A percentile compares a stretch with the other conserved stretches of the same genome.
phyloP scores from a whole-genome alignment of 768 basidiomycete genomes.

The Russula griseocarnosa region DNA sequence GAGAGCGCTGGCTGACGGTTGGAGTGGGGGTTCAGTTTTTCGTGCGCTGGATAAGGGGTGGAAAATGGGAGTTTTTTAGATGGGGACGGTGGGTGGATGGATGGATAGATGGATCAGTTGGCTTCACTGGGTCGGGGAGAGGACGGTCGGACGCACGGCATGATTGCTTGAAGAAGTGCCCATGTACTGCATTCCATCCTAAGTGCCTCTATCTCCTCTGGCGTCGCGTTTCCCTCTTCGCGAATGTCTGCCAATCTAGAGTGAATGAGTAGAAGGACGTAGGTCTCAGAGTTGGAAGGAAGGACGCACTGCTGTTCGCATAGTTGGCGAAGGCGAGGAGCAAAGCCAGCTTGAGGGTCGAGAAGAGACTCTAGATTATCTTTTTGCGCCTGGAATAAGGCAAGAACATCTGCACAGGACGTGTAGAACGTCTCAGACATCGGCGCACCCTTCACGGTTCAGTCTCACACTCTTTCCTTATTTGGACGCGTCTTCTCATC shows the following conservation, averaged over 20 bases:
- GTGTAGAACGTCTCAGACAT: slow-evolving; percentile 56
- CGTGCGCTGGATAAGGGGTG: slow-evolving; percentile 52
- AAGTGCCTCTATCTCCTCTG: slow-evolving; percentile 57
- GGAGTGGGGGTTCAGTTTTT: slow-evolving; percentile 52
- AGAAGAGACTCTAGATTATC: slow-evolving; percentile 58
- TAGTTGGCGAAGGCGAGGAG: slow-evolving; percentile 53
- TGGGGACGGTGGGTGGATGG: background rate
- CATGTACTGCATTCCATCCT: slow-evolving; percentile 79
- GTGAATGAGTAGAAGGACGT: slow-evolving; percentile 9
- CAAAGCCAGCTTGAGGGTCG: slow-evolving; percentile 64
- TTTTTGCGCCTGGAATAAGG: slow-evolving; percentile 49
- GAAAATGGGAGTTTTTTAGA: no score
- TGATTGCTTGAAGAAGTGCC: slow-evolving; percentile 71
- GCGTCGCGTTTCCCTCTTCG: slow-evolving; percentile 41
- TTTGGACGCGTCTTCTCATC: background rate
- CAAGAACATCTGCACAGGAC: slow-evolving; percentile 65
- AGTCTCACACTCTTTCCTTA: background rate
- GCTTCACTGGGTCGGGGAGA: no score
- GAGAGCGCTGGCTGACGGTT: slow-evolving; percentile 50
- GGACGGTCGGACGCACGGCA: slow-evolving; percentile 54
- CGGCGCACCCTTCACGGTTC: background rate
- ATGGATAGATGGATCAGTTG: background rate
- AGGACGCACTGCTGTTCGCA: slow-evolving; percentile 55
- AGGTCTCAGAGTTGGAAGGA: background rate
- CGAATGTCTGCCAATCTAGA: slow-evolving; percentile 52